Evolutionary conservation across 495 filamentous ascomycete species (phyloP), one percentile per base, ranked within the genome.

Genomic region (Cairneyella variabilis): DNA sequence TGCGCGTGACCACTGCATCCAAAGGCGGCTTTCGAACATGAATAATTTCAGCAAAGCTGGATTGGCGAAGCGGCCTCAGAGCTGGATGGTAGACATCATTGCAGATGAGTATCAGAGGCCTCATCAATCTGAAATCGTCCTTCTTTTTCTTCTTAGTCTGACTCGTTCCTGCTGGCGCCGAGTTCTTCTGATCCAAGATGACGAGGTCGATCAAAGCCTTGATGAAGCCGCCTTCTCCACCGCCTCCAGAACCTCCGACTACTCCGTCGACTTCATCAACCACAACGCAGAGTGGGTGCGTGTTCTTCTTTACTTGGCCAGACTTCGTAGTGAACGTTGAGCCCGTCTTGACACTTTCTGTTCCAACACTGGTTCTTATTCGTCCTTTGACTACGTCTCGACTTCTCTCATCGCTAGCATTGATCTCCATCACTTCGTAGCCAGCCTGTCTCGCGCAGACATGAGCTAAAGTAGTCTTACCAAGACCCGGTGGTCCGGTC

Each of bases 251-350:
- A 16, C 93, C 90, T 30, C 82, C 76, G 34, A 91, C 88, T 3
- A 93, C 92, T 39, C 93, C 93, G 64, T 98, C 93, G 4, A 97
- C 92, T 69, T 98, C 93, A 63, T 98, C 93, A 0, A 98, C 88
- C 9, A 98, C 82, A 5, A 98, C 84, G 61, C 93, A 97, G 1
- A 97, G 84, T 10, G 93, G 93, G 51, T 83, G 86, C 11, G 85
- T 89, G n/a, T 84, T 77, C 59, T 87, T 88, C 43, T 82, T 78
- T 5, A 83, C 75, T 56, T 88, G 85, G 2, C 73, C 77, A 26
- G 59, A 50, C 51, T 78, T 77, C 7, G 74, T 69, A 8, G 74
- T 73, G 8, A 60, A 34, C 30, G 82, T 82, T 56, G 77, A 83
- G 34, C 91, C 82, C 17, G 83, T 87, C 66, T 88, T 91, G 58